Base-by-base conservation (phyloP, 2,329 filamentous ascomycete genomes). In the Ophiognomonia clavigignenti-juglandacearum region DNA sequence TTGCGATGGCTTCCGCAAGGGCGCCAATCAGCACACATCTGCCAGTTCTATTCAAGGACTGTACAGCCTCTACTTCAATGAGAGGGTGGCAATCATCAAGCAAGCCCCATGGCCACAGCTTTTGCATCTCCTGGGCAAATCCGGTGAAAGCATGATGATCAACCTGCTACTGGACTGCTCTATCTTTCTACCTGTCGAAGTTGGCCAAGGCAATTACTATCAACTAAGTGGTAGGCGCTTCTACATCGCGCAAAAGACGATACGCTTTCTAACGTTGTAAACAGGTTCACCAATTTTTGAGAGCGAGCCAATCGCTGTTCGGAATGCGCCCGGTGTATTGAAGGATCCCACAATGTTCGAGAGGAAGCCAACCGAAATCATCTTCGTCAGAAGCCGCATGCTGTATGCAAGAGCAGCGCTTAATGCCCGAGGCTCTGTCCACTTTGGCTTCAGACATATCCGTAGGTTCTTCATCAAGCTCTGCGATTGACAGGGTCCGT, bases 331-430 rank as follows among this genome's bases (percentile, higher is more conserved):
- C 22, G 18, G 16, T 27, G 8, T 22, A 50, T 50, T 47, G 32
- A 51, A 48, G 18, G 23, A 35, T 13, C 22, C 27, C 22, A 11
- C 29, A 27, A 32, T 32, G 10, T 50, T 47, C 48, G 55, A 53
- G 39, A 61, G 59, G 53, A 47, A 65, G 14, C 70, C 74, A 9
- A 77, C 77, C 34, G 77, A 81, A 14, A 89, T 97, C 48, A 68
- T 72, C 1, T 85, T 98, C 58, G 80, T 91, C 39, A 83, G 91
- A 50, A 89, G 80, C 59, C 82, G 89, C 18, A 95, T 96, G 73
- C 74, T 97, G 41, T 97, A 96, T 65, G 85, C 87, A 19, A 83
- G 82, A 56, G 80, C 89, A 18, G 75, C 79, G 2, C 69, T 91
- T 24, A 92, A 85, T 57, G 72, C 80, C 3, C 78, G 78, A 55